Base-by-base conservation (phyloP, 2,329 filamentous ascomycete species). In the Chalara sp. region DNA sequence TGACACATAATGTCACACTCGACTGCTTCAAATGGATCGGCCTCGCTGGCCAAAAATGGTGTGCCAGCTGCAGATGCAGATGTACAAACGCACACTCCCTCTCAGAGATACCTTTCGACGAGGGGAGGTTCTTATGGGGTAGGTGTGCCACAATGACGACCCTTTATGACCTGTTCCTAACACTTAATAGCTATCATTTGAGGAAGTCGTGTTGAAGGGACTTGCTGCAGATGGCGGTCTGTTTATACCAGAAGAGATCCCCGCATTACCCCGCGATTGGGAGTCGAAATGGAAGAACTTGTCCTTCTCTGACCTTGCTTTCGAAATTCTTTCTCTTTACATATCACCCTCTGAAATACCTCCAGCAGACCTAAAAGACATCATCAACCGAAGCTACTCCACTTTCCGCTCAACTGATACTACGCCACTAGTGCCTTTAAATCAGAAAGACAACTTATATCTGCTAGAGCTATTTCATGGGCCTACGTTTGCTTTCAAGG, bases 401-500 rank as follows among this genome's bases (percentile, higher is more conserved):
- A 95, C 90, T 6, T 99, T 99, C 75, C 86, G 91, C 59, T 77
- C 81, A 33, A 72, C 82, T 41, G 83, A 95, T 49, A 82, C 89
- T 41, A 90, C 89, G 0, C 93, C 93, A 0, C 71, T 93, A 30
- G 79, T 88, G 42, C 81, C 86, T n/a, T 76, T 96, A 48, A 80
- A 92, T 64, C 74, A 80, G 61, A 68, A 76, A 54, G 76, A 80
- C 59, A 86, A 92, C 66, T 75, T 96, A 41, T 83, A 96, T 66
- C 75, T 96, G 50, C 80, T 99, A 33, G 93, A 99, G 70, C 79
- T 99, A 42, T 99, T 97, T 76, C 92, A 97, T 67, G 93, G 93
- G 1, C 93, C 91, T 5, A 97, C 86, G 0, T 96, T 90, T 67
- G 87, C 92, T 2, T 97, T 97, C 76, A 96, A 97, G 72, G 92